A percentile compares a stretch with the other conserved stretches of the same genome.
Conservation (phyloP, 2,329 filamentous ascomycete genomes). For the Nannizzia gypsea region DNA sequence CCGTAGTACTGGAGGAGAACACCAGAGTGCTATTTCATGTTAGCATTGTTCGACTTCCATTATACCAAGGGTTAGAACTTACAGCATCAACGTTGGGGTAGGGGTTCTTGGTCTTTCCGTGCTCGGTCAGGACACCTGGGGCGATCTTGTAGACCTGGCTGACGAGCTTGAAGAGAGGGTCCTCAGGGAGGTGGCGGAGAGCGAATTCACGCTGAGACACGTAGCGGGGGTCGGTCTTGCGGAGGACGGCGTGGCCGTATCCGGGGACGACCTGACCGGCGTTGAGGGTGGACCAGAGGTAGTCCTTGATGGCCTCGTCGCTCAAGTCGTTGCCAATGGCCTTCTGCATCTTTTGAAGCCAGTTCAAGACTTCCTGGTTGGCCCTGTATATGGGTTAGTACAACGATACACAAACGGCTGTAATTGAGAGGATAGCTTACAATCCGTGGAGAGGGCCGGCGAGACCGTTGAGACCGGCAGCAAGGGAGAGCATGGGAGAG, state of each 20-base stretch:
- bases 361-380: slow-evolving; percentile 99
- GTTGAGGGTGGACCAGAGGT: slow-evolving; percentile 97
- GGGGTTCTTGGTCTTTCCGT: slow-evolving; percentile 92
- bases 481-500: slow-evolving; percentile 92
- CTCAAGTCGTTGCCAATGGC: slow-evolving; percentile 83
- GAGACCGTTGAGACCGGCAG: slow-evolving; percentile 94
- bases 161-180: slow-evolving; percentile 99
- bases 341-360: slow-evolving; percentile 99
- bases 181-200: slow-evolving; percentile 81
- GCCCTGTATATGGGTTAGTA: slow-evolving; percentile 36
- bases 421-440: slow-evolving; percentile 21
- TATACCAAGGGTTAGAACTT: not conserved
- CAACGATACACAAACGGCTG: not conserved
- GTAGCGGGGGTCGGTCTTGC: slow-evolving; percentile 99
- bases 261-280: slow-evolving; percentile 89
- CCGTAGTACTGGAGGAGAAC: slow-evolving; percentile 99
- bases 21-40: slow-evolving; percentile 60
- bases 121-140: slow-evolving; percentile 91
- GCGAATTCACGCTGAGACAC: slow-evolving; percentile 96
- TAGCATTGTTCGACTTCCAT: slow-evolving; percentile 8
- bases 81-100: slow-evolving; percentile 91
- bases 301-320: slow-evolving; percentile 94
- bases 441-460: slow-evolving; percentile 97
- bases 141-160: slow-evolving; percentile 99
- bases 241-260: slow-evolving; percentile 96